Evolutionary conservation across 495 filamentous ascomycete genomes (phyloP), one percentile per base, ranked within the genome.

Genomic region (Parachaetomium inaequale): DNA sequence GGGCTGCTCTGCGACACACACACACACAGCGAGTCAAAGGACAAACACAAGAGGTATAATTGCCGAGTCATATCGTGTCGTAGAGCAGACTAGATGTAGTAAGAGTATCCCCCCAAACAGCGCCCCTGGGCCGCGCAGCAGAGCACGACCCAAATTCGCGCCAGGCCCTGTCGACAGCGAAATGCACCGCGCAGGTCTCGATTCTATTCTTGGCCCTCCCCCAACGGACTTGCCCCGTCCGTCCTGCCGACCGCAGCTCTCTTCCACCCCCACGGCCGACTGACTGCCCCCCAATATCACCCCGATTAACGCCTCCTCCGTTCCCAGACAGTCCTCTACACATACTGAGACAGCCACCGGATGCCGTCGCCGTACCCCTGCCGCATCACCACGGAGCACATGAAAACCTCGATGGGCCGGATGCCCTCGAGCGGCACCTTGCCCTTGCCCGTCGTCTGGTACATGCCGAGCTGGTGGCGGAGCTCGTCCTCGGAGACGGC

Each of bases 311-410:
- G 15, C 46, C 43, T 1, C 46, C n/a, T n/a, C 14, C 29, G 15
- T 12, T 38, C 14, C 46, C n/a, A 34, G 6, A 40, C 50, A 47
- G 12, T 31, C 29, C 40, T 71, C 72, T 84, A 90, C 67, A 90
- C 87, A 63, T 90, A 90, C 74, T 90, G 87, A 58, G 87, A 89
- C 72, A 90, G 78, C 88, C 88, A 92, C 72, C 87, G 81, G 68
- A 92, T 88, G 32, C 80, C 88, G 70, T 92, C 88, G 55, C 89
- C 88, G 70, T 92, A 92, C 50, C 87, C 93, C 78, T 97, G 93
- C 74, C 93, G 84, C 94, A 96, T 96, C 58, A 96, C 92, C 70
- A 97, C 92, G 70, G 89, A 93, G 84, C 93, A 97, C 93, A 97
- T 96, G 79, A 97, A 97, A 54, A 97, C 88, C 84, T 98, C 94